Conservation (phyloP, 768 basidiomycete genomes). For the Serendipita sp. region DNA sequence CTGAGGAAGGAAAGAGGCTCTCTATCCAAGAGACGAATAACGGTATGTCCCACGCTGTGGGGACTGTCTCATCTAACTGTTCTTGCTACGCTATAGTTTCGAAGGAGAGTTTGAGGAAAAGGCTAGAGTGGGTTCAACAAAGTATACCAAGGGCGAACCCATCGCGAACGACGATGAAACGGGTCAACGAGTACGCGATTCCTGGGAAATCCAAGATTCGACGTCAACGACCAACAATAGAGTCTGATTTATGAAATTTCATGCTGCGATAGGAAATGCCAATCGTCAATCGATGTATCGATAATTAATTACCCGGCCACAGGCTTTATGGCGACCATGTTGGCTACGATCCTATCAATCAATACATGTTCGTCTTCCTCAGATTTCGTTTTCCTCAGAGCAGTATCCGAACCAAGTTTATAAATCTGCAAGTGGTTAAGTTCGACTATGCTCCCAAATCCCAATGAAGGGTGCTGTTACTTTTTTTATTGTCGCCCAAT, state of each 20-base stretch:
- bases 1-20: background rate
- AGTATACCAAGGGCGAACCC: constrained; percentile 67
- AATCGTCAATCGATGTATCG: no score
- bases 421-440: background rate
- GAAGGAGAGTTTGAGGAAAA: constrained; percentile 51
- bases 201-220: constrained; percentile 10
- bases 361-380: background rate
- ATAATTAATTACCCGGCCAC: background rate
- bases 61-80: no score
- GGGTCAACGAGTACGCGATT: constrained; percentile 60
- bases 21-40: background rate
- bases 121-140: constrained; percentile 77
- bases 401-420: background rate
- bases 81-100: constrained; percentile 14
- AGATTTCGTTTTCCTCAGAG: background rate
- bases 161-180: constrained; percentile 60
- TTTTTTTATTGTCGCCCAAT: constrained; percentile 63
- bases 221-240: background rate
- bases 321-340: background rate
- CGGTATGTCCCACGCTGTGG: background rate
- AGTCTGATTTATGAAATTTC: background rate
- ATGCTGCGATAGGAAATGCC: no score
- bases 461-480: constrained; percentile 23
- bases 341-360: background rate
- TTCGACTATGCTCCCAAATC: background rate